These are phyloP conservation scores for Aristolochia californica DNA, from an alignment of 164 flowering plant genomes.

Conservation along the genomic window DNA sequence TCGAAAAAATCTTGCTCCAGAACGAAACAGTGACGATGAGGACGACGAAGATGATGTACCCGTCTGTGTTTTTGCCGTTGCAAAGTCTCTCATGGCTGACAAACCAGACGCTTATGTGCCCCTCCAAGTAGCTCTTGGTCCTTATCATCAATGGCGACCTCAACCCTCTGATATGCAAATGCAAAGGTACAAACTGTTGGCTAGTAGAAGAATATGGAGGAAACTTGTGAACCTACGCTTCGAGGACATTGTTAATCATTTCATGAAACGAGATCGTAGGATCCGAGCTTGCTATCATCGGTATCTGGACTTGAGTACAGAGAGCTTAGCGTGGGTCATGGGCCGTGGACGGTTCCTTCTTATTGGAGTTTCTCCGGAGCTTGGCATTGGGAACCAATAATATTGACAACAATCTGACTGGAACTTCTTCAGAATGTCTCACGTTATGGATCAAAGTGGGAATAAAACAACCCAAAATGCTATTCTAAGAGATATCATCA, in stretches of 20 bases:
- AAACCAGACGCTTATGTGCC: constrained; percentile 16
- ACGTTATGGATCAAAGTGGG: constrained; percentile 1
- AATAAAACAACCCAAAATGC: constrained; percentile 4
- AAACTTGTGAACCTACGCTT: constrained; percentile 5
- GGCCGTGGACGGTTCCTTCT: constrained; percentile 16
- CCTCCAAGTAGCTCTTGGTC: constrained; percentile 16
- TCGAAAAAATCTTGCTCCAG: constrained; percentile 4
- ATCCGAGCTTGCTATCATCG: constrained; percentile 12
- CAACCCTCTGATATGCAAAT: constrained; percentile 18
- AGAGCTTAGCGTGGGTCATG: constrained; percentile 14
- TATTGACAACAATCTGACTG: neutral
- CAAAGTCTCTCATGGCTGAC: constrained; percentile 9
- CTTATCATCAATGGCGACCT: constrained; percentile 11
- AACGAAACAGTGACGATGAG: neutral
- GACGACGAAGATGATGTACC: neutral
- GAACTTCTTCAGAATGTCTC: constrained; percentile 1
- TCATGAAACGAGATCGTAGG: constrained; percentile 7
- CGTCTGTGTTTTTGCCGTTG: constrained; percentile 10
- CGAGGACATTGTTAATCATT: constrained; percentile 4
- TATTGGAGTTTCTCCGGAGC: constrained; percentile 11
- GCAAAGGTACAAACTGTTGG: constrained; percentile 13
- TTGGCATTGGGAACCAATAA: neutral
- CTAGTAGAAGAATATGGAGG: constrained; percentile 9
- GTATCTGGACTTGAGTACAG: constrained; percentile 8
- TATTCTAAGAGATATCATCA: constrained; percentile 11